Evolutionary conservation across 768 basidiomycete species (phyloP).

Genomic region (Termitomyces heimii): DNA sequence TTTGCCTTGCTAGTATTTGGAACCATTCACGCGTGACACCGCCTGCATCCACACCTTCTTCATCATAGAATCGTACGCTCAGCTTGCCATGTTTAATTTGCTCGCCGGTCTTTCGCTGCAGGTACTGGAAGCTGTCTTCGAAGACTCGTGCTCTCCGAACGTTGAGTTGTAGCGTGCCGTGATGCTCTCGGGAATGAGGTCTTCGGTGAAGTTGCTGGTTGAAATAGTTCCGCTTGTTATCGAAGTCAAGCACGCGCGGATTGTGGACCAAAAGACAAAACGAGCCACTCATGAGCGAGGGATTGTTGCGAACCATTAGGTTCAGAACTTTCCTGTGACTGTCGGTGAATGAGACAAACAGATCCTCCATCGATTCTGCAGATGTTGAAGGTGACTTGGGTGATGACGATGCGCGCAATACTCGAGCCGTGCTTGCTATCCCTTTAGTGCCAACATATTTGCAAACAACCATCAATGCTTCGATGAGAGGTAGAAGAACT

Average conservation of each 20-base stretch:
- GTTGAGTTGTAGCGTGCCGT: slow-evolving; percentile 80
- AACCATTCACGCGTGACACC: slow-evolving; percentile 99
- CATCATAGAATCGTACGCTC: slow-evolving; percentile 92
- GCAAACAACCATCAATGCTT: slow-evolving; percentile 97
- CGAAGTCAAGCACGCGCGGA: slow-evolving; percentile 94
- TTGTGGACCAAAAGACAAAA: slow-evolving; percentile 96
- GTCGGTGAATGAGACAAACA: slow-evolving; percentile 92
- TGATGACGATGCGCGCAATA: slow-evolving; percentile 59
- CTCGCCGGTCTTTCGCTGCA: slow-evolving; percentile 87
- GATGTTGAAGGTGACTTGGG: slow-evolving; percentile 65
- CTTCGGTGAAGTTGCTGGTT: slow-evolving; percentile 87
- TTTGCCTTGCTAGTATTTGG: slow-evolving; percentile 94
- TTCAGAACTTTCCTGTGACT: slow-evolving; percentile 91
- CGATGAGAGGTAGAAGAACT: slow-evolving; percentile 90
- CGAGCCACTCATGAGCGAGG: slow-evolving; percentile 95
- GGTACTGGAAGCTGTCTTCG: slow-evolving; percentile 92
- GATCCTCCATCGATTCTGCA: slow-evolving; percentile 78
- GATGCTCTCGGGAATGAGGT: slow-evolving; percentile 72
- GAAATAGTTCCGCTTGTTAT: slow-evolving; percentile 98
- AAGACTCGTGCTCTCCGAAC: slow-evolving; percentile 90
- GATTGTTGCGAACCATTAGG: slow-evolving; percentile 97
- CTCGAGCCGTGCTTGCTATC: slow-evolving; percentile 37
- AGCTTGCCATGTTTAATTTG: slow-evolving; percentile 98
- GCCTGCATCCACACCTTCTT: slow-evolving; percentile 98
- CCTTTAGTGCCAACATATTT: slow-evolving; percentile 81